Percentiles rank a stretch among this genome's conserved stretches.
Conservation (phyloP, 768 basidiomycete genomes). For the Rhodotorula kratochvilovae region DNA sequence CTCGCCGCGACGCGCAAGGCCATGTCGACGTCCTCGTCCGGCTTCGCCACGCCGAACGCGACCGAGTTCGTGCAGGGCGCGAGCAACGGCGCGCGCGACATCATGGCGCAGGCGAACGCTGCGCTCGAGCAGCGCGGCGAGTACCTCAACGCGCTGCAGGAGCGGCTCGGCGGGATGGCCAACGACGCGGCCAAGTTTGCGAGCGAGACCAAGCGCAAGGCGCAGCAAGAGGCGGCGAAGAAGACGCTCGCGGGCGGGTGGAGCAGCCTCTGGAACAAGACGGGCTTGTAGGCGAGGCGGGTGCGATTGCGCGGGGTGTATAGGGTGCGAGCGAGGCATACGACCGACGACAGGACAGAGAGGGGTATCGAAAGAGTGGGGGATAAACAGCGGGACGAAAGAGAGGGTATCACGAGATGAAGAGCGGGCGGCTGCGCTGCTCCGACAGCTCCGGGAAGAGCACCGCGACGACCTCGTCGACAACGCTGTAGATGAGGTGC, state of each 20-base stretch:
- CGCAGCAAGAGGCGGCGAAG: conserved; percentile 27
- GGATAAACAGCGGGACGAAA: background rate
- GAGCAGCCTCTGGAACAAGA: conserved; percentile 8
- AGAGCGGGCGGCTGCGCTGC: conserved; percentile 7
- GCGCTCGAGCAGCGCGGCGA: conserved; percentile 41
- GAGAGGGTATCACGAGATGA: conserved; percentile 1
- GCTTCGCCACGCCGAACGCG: background rate
- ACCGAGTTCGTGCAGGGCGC: conserved; percentile 22
- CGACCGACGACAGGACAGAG: too few species aligned
- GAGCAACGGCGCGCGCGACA: conserved; percentile 28
- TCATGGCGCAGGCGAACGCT: conserved; percentile 33
- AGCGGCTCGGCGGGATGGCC: conserved; percentile 30
- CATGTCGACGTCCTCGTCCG: background rate
- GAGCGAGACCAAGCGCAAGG: conserved; percentile 21
- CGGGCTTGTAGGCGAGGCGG: background rate
- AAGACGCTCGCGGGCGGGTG: background rate
- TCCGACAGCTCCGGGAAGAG: conserved; percentile 31
- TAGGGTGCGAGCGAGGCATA: background rate
- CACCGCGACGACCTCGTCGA: conserved; percentile 37
- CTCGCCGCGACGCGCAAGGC: conserved; percentile 7
- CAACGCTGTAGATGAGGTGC: conserved; percentile 41
- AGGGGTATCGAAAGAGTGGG: background rate
- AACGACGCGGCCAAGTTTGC: conserved; percentile 38
- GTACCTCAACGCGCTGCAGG: conserved; percentile 35
- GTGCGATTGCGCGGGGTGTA: background rate